Conservation (phyloP, 225 moss, liverwort and hornwort genomes). For the Bryum argenteum region DNA sequence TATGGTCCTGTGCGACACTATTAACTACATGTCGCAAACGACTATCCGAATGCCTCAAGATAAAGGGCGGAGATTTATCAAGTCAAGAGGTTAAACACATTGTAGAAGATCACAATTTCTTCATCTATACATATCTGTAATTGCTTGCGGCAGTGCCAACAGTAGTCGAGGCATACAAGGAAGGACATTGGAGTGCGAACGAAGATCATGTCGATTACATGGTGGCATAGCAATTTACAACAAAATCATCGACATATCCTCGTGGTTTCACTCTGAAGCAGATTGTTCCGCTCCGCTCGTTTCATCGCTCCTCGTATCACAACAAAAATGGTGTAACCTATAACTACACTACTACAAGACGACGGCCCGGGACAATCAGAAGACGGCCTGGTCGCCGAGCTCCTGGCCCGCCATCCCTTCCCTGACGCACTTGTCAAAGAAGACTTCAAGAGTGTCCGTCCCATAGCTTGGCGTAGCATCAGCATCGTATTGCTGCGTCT, state of each 20-base stretch:
- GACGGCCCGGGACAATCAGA: constrained; percentile 31
- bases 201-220: constrained; percentile 32
- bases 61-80: background rate
- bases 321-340: constrained; percentile 32
- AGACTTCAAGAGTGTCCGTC: constrained; percentile 80
- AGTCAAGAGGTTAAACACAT: constrained; percentile 4
- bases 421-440: constrained; percentile 74
- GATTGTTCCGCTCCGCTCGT: constrained; percentile 20
- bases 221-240: constrained; percentile 25
- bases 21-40: constrained; percentile 26
- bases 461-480: constrained; percentile 93
- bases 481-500: constrained; percentile 79
- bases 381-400: constrained; percentile 98
- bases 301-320: constrained; percentile 12
- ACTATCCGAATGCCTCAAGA: constrained; percentile 26
- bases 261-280: constrained; percentile 14
- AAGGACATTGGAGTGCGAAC: constrained; percentile 21
- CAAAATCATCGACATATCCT: constrained; percentile 26
- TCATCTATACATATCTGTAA: constrained; percentile 6
- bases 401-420: constrained; percentile 98
- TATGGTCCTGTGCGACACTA: constrained; percentile 39
- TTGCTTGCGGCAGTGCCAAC: background rate
- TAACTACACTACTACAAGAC: constrained; percentile 17
- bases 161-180: constrained; percentile 3
- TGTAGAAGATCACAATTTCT: constrained; percentile 22